Percentiles rank a stretch among this genome's conserved stretches.
These are phyloP conservation scores for Coemansia sp. DNA, from an alignment of 371 early-diverging fungal species.

Conservation along the genomic window DNA sequence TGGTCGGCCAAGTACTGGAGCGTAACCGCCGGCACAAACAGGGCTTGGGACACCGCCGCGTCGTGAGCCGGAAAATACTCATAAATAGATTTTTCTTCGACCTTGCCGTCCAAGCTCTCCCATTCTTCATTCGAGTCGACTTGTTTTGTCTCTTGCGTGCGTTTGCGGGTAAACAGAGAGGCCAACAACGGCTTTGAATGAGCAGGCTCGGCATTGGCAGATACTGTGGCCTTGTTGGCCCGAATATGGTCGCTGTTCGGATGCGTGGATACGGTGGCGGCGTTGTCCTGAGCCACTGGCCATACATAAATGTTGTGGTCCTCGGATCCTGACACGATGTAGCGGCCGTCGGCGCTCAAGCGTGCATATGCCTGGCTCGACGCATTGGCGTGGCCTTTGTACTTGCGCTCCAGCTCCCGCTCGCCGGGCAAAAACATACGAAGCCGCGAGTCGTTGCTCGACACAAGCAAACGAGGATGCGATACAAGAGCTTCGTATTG, in stretches of 20 bases:
- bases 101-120: conserved; percentile 50
- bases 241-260: conserved; percentile 45
- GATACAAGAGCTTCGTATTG: not conserved
- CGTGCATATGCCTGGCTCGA: conserved; percentile 70
- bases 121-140: conserved; percentile 17
- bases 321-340: conserved; percentile 80
- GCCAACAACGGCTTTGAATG: conserved; percentile 26
- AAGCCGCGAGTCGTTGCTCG: conserved; percentile 79
- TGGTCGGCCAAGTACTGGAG: conserved; percentile 57
- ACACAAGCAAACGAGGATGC: conserved; percentile 53
- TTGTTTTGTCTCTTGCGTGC: conserved; percentile 12
- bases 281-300: conserved; percentile 54
- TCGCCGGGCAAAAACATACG: conserved; percentile 74
- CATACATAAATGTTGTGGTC: conserved; percentile 74
- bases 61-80: conserved; percentile 55
- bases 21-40: conserved; percentile 64
- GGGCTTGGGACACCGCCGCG: conserved; percentile 57
- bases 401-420: conserved; percentile 70
- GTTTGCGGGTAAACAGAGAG: conserved; percentile 32
- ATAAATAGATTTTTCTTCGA: conserved; percentile 49
- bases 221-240: conserved; percentile 1
- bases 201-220: not conserved
- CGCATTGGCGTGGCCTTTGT: conserved; percentile 71
- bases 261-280: conserved; percentile 45
- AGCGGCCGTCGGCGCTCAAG: conserved; percentile 72